Base-by-base conservation (phyloP, 2,329 filamentous ascomycete species). In the Coleophoma crateriformis region DNA sequence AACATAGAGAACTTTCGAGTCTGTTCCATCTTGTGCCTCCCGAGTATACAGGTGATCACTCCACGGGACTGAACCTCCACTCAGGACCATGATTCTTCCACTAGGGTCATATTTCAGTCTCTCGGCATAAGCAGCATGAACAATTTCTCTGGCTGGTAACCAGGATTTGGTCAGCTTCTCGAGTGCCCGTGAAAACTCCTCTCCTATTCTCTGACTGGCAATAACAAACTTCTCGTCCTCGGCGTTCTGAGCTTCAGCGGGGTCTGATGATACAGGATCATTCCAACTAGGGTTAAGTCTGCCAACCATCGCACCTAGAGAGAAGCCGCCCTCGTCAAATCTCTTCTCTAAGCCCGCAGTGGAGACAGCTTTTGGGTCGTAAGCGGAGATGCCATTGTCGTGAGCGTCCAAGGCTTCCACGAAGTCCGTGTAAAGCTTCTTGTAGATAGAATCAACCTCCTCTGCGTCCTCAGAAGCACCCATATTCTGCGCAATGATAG, bases 321-420 rank as follows among this genome's bases (percentile, higher is more conserved):
- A 86, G 72, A 96, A 91, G 46, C 85, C 88, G 51, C 87, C 85
- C 62, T 91, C 79, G 60, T 84, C 85, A 73, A 95, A 96, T 59
- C 85, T 84, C 75, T 91, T 94, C 68, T 87, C 74, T 39, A 96
- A 69, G 4, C 85, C 87, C 0, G 88, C 87, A 32, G 82, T 77
- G 32, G 80, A 70, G 15, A 96, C 66, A 33, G 76, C 83, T 20
- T 77, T 76, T 27, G 87, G 76, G 65, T 96, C 89, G 71, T 95
- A 95, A 51, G 77, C 79, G 22, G 84, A 85, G 65, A 99, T 87
- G 58, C 94, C 94, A 68, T 99, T 99, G 76, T 99, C 94, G 71
- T 99, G 92, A 50, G 91, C 94, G 70, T 99, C 94, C 50, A 99
- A 85, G 2, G 94, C 90, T 75, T 99, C 94, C 66, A 99, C 78